Percentiles rank a stretch among this genome's conserved stretches.
Evolutionary conservation across 306 rosid genomes (phyloP).

Genomic region (Trichosanthes truncata): DNA sequence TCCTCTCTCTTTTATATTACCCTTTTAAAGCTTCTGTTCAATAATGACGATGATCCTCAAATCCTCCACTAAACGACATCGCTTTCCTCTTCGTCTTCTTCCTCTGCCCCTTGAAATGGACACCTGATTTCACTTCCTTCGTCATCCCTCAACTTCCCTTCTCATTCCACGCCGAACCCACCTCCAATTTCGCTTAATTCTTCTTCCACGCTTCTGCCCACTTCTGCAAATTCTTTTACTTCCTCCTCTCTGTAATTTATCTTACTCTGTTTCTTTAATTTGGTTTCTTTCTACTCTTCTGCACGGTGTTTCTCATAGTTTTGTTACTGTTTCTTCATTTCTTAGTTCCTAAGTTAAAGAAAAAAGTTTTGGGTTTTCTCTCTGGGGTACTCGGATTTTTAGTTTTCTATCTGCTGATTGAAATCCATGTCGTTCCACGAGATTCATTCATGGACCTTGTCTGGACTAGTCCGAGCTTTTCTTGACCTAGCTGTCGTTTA

Average conservation of each 20-base stretch:
- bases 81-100: neutral
- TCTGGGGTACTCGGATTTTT: neutral
- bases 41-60: neutral
- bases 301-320: no score
- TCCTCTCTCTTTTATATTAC: neutral
- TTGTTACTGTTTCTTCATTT: neutral
- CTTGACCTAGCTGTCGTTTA: constrained; percentile 58
- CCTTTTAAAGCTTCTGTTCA: neutral
- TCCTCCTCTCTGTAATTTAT: neutral
- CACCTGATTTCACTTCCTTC: neutral
- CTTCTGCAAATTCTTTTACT: neutral
- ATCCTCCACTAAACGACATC: neutral
- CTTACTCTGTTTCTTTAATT: neutral
- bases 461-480: constrained; percentile 53
- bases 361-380: neutral
- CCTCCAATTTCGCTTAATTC: neutral
- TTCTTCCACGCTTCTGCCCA: neutral
- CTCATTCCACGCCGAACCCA: neutral
- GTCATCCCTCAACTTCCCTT: neutral
- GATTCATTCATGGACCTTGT: constrained; percentile 62
- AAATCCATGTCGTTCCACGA: constrained; percentile 18
- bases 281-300: no score
- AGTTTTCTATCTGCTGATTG: neutral
- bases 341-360: neutral
- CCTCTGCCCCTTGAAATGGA: neutral